Conservation (phyloP, 208 protist species). For the Naegleria fowleri region DNA sequence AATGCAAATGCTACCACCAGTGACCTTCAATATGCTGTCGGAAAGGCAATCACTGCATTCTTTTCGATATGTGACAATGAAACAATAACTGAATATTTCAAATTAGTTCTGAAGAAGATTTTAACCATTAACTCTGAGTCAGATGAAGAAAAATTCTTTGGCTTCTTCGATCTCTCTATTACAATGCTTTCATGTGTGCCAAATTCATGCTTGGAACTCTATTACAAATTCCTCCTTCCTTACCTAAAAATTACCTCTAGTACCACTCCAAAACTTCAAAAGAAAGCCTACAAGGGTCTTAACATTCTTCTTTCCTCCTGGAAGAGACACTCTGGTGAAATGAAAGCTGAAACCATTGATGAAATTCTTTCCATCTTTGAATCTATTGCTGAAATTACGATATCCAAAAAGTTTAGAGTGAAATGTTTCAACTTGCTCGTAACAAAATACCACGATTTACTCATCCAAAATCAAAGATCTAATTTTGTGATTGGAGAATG, state of each 20-base stretch:
- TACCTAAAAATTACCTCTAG: not conserved
- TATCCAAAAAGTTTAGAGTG: not conserved
- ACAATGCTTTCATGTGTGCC: not conserved
- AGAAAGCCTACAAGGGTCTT: constrained; percentile 4
- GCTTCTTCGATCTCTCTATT: not conserved
- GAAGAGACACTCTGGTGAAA: not conserved
- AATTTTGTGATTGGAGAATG: not conserved
- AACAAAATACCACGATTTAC: not conserved
- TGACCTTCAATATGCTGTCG: not conserved
- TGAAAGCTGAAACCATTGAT: not conserved
- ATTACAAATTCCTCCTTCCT: not conserved
- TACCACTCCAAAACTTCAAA: not conserved
- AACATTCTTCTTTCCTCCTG: not conserved
- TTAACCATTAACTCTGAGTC: not conserved
- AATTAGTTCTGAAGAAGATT: not conserved
- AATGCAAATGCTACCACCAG: not conserved
- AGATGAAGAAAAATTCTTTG: not conserved
- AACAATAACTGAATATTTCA: constrained; percentile 22
- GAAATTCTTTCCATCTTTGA: not conserved
- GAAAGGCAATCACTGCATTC: not conserved
- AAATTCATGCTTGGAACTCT: not conserved
- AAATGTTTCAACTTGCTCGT: not conserved
- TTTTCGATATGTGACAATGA: not conserved
- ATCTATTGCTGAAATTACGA: not conserved
- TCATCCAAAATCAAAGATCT: not conserved